These are phyloP conservation scores for Akanthomyces uredinophilus DNA, from an alignment of 2,329 filamentous ascomycete genomes.

Conservation along the genomic window DNA sequence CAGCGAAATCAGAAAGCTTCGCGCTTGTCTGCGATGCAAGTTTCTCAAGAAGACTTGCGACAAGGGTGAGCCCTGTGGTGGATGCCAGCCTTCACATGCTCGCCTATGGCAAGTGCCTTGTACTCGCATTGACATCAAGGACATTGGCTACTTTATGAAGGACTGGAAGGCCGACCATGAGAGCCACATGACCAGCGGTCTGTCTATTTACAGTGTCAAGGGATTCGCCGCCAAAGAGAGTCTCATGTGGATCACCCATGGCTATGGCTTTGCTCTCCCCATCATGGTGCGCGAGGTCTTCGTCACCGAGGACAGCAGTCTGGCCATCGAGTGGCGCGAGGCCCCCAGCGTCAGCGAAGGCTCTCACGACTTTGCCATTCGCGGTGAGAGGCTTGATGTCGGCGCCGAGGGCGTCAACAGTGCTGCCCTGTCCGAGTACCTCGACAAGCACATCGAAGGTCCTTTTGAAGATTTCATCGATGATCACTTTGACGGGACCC, in stretches of 20 bases:
- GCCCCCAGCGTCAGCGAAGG: conserved; percentile 61
- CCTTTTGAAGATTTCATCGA: conserved; percentile 92
- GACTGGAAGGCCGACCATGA: conserved; percentile 98
- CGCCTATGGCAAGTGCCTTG: conserved; percentile 96
- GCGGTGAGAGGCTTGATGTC: conserved; percentile 83
- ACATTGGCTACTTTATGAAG: conserved; percentile 98
- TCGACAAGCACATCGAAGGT: conserved; percentile 89
- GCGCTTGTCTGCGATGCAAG: conserved; percentile 92
- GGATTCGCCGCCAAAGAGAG: conserved; percentile 65
- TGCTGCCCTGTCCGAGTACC: conserved; percentile 79
- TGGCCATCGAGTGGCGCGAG: conserved; percentile 92
- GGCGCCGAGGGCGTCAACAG: conserved; percentile 82
- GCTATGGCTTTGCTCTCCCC: conserved; percentile 87
- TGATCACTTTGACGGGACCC: conserved; percentile 92
- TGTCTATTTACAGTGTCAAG: conserved; percentile 94
- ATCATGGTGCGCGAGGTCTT: conserved; percentile 92
- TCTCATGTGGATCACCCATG: conserved; percentile 88
- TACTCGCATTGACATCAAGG: conserved; percentile 97
- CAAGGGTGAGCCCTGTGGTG: conserved; percentile 92
- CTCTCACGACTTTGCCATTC: conserved; percentile 76
- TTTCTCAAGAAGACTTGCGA: conserved; percentile 99
- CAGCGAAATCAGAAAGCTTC: conserved; percentile 90
- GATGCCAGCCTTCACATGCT: conserved; percentile 92
- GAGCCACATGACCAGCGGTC: conserved; percentile 77
- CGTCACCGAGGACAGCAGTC: conserved; percentile 86